phyloP scores from a whole-genome alignment of 2,329 filamentous ascomycete species.

The Arthrocladium fulminans region DNA sequence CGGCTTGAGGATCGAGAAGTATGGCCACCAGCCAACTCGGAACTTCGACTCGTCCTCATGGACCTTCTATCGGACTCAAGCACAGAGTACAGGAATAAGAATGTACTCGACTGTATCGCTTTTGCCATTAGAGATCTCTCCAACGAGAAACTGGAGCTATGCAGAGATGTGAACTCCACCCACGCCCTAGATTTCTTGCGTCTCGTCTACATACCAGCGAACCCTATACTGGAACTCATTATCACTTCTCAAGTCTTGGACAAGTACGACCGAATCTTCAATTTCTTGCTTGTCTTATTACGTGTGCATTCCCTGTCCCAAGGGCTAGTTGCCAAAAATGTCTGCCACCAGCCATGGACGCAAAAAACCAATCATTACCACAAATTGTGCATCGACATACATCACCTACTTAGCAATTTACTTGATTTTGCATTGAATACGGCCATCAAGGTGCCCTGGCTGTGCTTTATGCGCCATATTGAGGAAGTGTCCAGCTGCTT shows the following conservation, averaged over 20 bases:
- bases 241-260: slow-evolving; percentile 61
- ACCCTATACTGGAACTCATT: slow-evolving; percentile 56
- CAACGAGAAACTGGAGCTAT: slow-evolving; percentile 67
- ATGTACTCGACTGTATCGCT: slow-evolving; percentile 20
- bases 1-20: slow-evolving; percentile 69
- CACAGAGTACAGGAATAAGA: slow-evolving; percentile 23
- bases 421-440: slow-evolving; percentile 72
- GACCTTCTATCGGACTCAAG: slow-evolving; percentile 74
- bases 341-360: slow-evolving; percentile 10
- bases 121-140: slow-evolving; percentile 79
- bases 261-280: slow-evolving; percentile 82
- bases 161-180: slow-evolving; percentile 72
- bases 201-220: slow-evolving; percentile 70
- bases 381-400: slow-evolving; percentile 65
- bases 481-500: slow-evolving; percentile 54
- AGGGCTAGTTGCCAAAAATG: slow-evolving; percentile 5
- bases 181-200: slow-evolving; percentile 90
- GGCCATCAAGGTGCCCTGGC: slow-evolving; percentile 67
- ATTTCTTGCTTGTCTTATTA: slow-evolving; percentile 63
- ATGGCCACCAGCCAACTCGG: slow-evolving; percentile 92
- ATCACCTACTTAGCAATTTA: slow-evolving; percentile 67
- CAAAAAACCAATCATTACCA: slow-evolving; percentile 32
- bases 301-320: slow-evolving; percentile 67
- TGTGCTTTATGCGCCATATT: slow-evolving; percentile 57
- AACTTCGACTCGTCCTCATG: slow-evolving; percentile 80